Base-by-base conservation (phyloP, 495 filamentous ascomycete genomes). In the Penicillium canariense region DNA sequence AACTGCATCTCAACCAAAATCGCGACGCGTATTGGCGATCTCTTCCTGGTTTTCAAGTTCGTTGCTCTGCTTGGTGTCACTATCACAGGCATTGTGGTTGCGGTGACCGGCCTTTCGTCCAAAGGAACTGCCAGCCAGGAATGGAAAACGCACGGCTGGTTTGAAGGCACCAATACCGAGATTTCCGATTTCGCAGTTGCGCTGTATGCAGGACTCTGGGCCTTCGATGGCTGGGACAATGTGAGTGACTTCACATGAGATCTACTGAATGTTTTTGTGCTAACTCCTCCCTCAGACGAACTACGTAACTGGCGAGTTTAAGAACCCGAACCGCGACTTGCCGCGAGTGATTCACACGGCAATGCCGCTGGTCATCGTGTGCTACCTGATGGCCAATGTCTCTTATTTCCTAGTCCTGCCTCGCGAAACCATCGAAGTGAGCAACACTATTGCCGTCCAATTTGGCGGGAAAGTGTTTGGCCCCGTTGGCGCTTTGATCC, bases 151-250 rank as follows among this genome's bases (percentile, higher is more conserved):
- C 78, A 77, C 14, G 83, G 84, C 11, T 98, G 95, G 94, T 97
- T 97, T 63, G 85, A 91, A 53, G 88, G 86, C 34, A 96, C 91
- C 10, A 88, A 77, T 59, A 80, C 81, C n/a, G 84, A 90, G 66
- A 79, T 85, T 14, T 90, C 87, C 14, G 84, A 83, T 56, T 95
- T 89, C 86, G 91, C 91, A 14, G 88, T 97, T 47, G 94, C 94
- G 4, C 68, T 98, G 52, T 98, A 98, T 69, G 93, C 91, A 23
- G 94, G 94, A 9, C 77, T 98, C 2, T 98, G 94, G 94, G 94
- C 94, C 2, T 98, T 93, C 72, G 94, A 98, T 64, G 94, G 94
- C 17, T 98, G 94, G 94, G 94, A 98, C 66, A 98, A 98, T 70
- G 92, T 94, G 71, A 75, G 88, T 51, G 36, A 42, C 30, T 6